Conservation (phyloP, 208 protist species). For the Giardia muris region DNA sequence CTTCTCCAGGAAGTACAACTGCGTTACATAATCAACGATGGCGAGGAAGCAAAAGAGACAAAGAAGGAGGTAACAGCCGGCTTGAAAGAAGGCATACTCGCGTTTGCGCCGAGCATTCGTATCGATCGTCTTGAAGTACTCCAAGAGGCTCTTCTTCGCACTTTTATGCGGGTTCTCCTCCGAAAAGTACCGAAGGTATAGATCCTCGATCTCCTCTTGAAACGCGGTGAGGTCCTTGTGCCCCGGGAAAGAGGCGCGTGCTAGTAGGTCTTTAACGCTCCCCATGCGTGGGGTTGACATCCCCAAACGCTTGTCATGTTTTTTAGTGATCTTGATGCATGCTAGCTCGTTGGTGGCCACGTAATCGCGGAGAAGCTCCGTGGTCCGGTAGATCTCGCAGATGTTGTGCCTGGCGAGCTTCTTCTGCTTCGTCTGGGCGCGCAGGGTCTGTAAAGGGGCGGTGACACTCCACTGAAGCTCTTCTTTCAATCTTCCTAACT, state of each 20-base stretch:
- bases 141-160: background rate
- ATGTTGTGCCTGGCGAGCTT: background rate
- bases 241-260: background rate
- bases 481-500: background rate
- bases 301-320: background rate
- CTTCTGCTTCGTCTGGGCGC: background rate
- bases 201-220: background rate
- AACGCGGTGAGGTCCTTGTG: background rate
- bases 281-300: background rate
- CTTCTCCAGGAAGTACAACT: too few relatives aligned
- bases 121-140: too few relatives aligned
- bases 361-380: background rate
- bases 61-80: too few relatives aligned
- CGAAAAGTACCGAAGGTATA: background rate
- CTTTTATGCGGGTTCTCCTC: background rate
- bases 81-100: too few relatives aligned
- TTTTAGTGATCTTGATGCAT: background rate
- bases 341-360: background rate
- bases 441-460: background rate
- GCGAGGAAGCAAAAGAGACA: too few relatives aligned
- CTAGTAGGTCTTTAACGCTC: background rate
- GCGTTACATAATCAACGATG: too few relatives aligned
- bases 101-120: too few relatives aligned
- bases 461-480: background rate
- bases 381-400: background rate